Evolutionary conservation across 805 yeast species (phyloP), one percentile per base, ranked within the genome.

Genomic region (Yarrowia divulgata): DNA sequence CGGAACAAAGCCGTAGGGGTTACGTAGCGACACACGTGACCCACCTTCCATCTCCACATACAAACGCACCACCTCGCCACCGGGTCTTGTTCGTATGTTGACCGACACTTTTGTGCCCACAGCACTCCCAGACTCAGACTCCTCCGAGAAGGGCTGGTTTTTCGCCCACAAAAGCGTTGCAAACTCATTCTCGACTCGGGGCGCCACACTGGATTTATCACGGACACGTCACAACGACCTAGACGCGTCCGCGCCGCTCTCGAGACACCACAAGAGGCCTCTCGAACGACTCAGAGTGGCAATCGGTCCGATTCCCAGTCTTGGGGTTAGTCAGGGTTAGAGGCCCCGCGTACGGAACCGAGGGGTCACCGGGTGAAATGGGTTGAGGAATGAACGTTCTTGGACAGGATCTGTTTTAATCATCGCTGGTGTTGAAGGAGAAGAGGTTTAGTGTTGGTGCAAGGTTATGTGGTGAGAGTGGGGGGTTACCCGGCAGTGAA

Each of bases 281-380:
- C 52, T 14, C 35, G 4, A 4, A 8, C 12, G 52, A 48, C 52
- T 29, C 52, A 48, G 52, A 29, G 12, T 12, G 40, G 40, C 57
- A 37, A 50, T 35, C 7, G 18, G 18, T 29, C 40, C 57, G 57
- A 50, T 34, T n/a, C 39, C 18, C 57, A 34, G 57, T n/a, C 37
- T n/a, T 4, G 29, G 39, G 40, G 39, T n/a, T 50, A 50, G 40
- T 18, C 23, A 50, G 57, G 57, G 57, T 50, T 50, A 50, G 19
- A 14, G 54, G 57, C 39, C 23, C 57, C 57, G 57, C 57, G 10
- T n/a, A n/a, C 57, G 57, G 57, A 7, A 13, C 57, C 57, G 13
- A 5, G 39, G 57, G 39, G 40, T 34, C 52, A 48, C 57, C 40
- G 57, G 57, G 57, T 14, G 9, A 16, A 12, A 50, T 14, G 12